phyloP scores from a whole-genome alignment of 2,329 filamentous ascomycete genomes.

The Pseudogymnoascus sp. region DNA sequence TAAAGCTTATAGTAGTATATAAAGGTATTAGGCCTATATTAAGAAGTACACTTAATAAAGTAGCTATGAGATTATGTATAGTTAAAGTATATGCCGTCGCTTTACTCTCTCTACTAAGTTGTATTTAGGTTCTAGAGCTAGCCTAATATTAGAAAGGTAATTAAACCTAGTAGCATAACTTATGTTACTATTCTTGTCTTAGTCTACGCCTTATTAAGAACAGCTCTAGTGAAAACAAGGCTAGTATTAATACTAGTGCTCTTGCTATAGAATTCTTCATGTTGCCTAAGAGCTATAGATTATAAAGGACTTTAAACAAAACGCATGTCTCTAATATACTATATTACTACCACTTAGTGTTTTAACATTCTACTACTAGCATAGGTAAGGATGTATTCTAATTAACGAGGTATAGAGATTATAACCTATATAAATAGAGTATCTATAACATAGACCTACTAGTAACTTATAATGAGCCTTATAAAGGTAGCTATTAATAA shows the following conservation, averaged over 20 bases:
- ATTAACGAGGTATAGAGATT: not conserved
- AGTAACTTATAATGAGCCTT: not conserved
- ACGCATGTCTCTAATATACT: constrained; percentile 6
- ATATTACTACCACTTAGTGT: not conserved
- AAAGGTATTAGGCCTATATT: not conserved
- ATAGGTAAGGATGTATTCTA: not conserved
- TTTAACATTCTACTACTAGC: not conserved
- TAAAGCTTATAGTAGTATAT: not conserved
- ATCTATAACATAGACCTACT: not conserved
- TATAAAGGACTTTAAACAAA: constrained; percentile 5
- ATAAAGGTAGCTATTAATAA: not conserved
- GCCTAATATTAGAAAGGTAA: constrained; percentile 6
- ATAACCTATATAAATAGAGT: not conserved
- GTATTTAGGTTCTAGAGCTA: not conserved
- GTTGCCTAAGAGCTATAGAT: constrained; percentile 6
- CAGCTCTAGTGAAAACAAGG: constrained; percentile 11
- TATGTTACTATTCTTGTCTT: constrained; percentile 3
- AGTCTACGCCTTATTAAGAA: not conserved
- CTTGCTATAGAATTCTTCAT: constrained; percentile 11
- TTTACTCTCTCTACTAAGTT: constrained; percentile 5
- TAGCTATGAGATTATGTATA: not conserved
- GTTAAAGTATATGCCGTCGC: constrained; percentile 9
- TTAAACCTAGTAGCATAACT: not conserved
- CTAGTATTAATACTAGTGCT: constrained; percentile 10
- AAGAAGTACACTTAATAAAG: constrained; percentile 5